These are phyloP conservation scores for Pseudogymnoascus destructans DNA, from an alignment of 2,329 filamentous ascomycete species.

Conservation along the genomic window DNA sequence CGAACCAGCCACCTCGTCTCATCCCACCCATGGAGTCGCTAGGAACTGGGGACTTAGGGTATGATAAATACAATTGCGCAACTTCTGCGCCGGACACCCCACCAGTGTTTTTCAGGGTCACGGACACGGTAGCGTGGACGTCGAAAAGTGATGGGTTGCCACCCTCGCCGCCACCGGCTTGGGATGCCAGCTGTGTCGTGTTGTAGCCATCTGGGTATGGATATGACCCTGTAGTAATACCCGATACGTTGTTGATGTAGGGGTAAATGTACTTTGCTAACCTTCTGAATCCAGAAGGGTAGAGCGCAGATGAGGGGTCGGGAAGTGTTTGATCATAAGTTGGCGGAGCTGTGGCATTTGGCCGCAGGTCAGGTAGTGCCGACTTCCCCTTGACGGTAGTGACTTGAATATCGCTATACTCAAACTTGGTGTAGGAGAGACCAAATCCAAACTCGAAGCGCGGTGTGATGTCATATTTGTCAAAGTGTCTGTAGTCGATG, in stretches of 20 bases:
- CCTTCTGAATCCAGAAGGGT: conserved; percentile 41
- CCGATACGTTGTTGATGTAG: conserved; percentile 31
- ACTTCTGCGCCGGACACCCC: conserved; percentile 36
- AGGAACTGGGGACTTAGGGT: conserved; percentile 27
- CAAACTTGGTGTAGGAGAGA: conserved; percentile 54
- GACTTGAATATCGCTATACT: conserved; percentile 35
- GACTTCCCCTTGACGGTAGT: conserved; percentile 29
- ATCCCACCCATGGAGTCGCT: conserved; percentile 59
- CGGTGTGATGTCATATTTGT: conserved; percentile 59
- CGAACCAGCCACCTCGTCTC: conserved; percentile 24
- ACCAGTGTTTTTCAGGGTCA: conserved; percentile 46
- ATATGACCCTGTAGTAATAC: conserved; percentile 30
- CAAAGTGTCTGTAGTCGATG: conserved; percentile 83
- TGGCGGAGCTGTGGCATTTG: conserved; percentile 33
- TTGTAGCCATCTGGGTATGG: conserved; percentile 35
- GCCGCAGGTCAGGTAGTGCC: conserved; percentile 23
- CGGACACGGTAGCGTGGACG: conserved; percentile 39
- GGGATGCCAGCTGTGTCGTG: conserved; percentile 33
- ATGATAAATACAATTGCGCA: conserved; percentile 43
- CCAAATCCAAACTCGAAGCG: conserved; percentile 82
- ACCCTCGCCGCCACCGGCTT: conserved; percentile 49
- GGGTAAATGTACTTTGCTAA: conserved; percentile 56
- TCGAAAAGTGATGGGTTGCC: conserved; percentile 44
- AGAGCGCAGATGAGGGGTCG: conserved; percentile 37
- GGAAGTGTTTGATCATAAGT: conserved; percentile 38